Percentiles rank a stretch among this genome's conserved stretches.
Evolutionary conservation across 2,329 filamentous ascomycete species (phyloP).

Genomic region (Alternaria dauci): DNA sequence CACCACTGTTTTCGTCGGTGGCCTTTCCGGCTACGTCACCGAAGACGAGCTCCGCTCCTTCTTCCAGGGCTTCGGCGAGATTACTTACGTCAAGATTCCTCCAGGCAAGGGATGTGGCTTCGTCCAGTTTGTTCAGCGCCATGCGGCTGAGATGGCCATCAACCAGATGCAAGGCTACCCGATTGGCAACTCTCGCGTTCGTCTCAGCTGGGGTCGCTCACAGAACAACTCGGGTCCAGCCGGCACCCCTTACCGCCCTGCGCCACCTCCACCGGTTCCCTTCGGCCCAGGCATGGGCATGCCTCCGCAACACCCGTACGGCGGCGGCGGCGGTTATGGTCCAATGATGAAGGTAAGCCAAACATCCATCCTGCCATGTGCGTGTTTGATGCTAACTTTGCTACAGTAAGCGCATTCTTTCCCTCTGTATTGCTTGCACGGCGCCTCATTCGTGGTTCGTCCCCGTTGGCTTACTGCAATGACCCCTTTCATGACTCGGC

Average conservation of each 20-base stretch:
- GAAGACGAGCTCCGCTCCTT: conserved; percentile 99
- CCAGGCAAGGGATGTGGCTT: conserved; percentile 99
- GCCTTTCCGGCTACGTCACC: conserved; percentile 95
- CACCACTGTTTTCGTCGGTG: conserved; percentile 97
- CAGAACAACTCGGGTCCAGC: conserved; percentile 99
- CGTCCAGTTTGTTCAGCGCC: conserved; percentile 98
- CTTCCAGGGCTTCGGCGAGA: conserved; percentile 99
- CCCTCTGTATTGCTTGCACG: conserved; percentile 46
- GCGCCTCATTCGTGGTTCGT: conserved; percentile 46
- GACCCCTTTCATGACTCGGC: conserved; percentile 49
- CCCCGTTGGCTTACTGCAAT: conserved; percentile 48
- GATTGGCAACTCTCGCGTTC: conserved; percentile 97
- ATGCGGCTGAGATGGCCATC: conserved; percentile 99
- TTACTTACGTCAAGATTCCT: conserved; percentile 99
- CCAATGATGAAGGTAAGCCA: conserved; percentile 71
- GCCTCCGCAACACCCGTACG: conserved; percentile 67
- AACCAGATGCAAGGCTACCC: conserved; percentile 99
- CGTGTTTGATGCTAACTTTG: conserved; percentile 22
- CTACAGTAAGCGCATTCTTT: conserved; percentile 51
- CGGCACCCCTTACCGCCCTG: conserved; percentile 95
- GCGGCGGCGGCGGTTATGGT: conserved; percentile 64
- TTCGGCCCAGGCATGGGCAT: conserved; percentile 73
- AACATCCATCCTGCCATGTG: neutral
- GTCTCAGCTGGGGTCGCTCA: conserved; percentile 95
- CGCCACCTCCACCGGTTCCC: conserved; percentile 76